Base-by-base conservation (phyloP, 2,329 filamentous ascomycete species). In the Stromatinia cepivora region DNA sequence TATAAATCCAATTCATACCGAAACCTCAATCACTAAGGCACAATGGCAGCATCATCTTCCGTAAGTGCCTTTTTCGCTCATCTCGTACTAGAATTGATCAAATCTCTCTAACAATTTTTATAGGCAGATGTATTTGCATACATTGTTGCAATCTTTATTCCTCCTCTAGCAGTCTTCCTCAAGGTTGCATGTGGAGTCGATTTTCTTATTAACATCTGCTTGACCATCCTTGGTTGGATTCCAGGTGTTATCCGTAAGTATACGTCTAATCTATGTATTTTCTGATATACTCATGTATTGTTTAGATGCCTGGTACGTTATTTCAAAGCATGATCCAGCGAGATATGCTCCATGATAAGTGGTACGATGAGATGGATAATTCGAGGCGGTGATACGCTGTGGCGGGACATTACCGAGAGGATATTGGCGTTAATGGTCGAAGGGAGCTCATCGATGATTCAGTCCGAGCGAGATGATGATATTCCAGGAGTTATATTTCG, bases 141-240 rank as follows among this genome's bases (percentile, higher is more conserved):
- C 71, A 54, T 78, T 61, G 57, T 78, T 45, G 76, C 76, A 22
- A 75, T 78, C 64, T 72, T 78, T 67, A 45, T 78, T 1, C 76
- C 76, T 28, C 70, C 70, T 66, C 25, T 77, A 5, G 62, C 76
- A 9, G 81, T 82, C 28, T 79, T 81, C 67, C 70, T 82, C 25
- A 78, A 79, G 67, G 75, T 76, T 4, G 81, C 80, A 45, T 81
- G 80, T 67, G 76, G 76, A 36, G 77, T 76, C 9, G 80, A 82
- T 61, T 73, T 82, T 34, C 68, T 81, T 28, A 82, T 82, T 72
- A 82, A 82, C 70, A 79, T 82, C 53, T 72, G 72, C 17, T 72
- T 82, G 13, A 75, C 71, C 15, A 74, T 79, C 22, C 71, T 82
- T 8, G 81, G 79, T 13, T 78, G 76, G 76, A 75, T 78, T 63